Base-by-base conservation (phyloP, 2,329 filamentous ascomycete species). In the Davidsoniella australis region DNA sequence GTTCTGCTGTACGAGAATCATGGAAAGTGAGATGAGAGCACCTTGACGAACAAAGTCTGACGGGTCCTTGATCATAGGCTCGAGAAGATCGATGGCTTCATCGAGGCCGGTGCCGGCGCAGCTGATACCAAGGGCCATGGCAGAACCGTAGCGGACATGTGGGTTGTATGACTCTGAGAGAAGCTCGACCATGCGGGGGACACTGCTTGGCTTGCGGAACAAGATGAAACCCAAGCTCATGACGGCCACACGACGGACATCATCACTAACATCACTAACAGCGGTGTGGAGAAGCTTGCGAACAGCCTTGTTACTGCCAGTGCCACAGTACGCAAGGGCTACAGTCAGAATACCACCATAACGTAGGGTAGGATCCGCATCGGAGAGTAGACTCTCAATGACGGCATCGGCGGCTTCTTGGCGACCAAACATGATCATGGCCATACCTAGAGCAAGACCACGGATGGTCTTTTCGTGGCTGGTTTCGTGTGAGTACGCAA, bases 1-100 rank as follows among this genome's bases (percentile, higher is more conserved):
- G 59, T 96, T 98, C 64, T 96, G 91, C 67, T 98, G 91, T n/a
- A 95, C 85, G 74, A 98, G 81, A 58, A 98, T 94, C 91, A 98
- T 98, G 53, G 91, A 78, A 51, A 96, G 73, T 2, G 91, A 78
- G 58, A 98, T 96, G 55, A 96, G 71, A 39, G 91, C 89, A 61
- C 93, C 91, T 66, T 98, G 91, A 57, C 93, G 82, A 47, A 98
- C 91, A 62, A 98, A 98, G 68, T 98, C 91, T 52, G 88, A 94
- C 6, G 91, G 93, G 58, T 98, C 91, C 71, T 96, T 98, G 71
- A 95, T 88, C 91, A 98, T 98, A 16, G 91, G 91, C 69, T 98
- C 91, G 4, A 98, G 74, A 16, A 98, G 73, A 59, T 98, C 91
- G 54, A 96, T 91, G 18, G 93, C 91, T 66, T 98, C 91, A 55